phyloP scores from a whole-genome alignment of 2,329 filamentous ascomycete genomes.

The Monosporascus sp. region DNA sequence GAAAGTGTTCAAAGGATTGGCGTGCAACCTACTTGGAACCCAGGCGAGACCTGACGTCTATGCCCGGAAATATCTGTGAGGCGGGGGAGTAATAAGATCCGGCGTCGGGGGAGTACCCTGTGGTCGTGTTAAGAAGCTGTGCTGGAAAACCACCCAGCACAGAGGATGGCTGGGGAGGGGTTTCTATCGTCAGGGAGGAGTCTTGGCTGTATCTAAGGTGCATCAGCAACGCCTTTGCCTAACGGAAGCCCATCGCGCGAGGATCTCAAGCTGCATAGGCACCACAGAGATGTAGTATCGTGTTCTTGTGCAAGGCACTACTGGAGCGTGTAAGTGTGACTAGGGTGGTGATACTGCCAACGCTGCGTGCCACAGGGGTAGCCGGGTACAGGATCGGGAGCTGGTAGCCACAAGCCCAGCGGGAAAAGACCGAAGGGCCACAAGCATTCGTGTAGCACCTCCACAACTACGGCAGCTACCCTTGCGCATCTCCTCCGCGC shows the following conservation, averaged over 20 bases:
- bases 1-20: constrained; percentile 8
- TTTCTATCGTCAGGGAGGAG: constrained; percentile 50
- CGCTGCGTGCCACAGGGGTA: constrained; percentile 38
- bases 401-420: constrained; percentile 31
- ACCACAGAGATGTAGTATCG: constrained; percentile 31
- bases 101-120: constrained; percentile 47
- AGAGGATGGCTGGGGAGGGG: constrained; percentile 43
- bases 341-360: constrained; percentile 39
- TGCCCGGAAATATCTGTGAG: constrained; percentile 40
- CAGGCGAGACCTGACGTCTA: constrained; percentile 51
- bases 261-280: constrained; percentile 25
- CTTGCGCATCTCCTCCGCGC: constrained; percentile 26
- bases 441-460: constrained; percentile 32
- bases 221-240: constrained; percentile 29
- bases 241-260: constrained; percentile 22
- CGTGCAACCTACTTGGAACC: constrained; percentile 48
- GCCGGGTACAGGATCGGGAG: constrained; percentile 36
- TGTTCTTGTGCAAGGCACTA: constrained; percentile 29
- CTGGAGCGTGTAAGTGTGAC: constrained; percentile 26
- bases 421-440: constrained; percentile 29
- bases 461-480: constrained; percentile 30
- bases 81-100: constrained; percentile 43
- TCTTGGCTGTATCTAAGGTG: constrained; percentile 50
- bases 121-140: constrained; percentile 39
- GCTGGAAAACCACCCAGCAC: constrained; percentile 50